These are phyloP conservation scores for Penicillium sp. DNA, from an alignment of 2,329 filamentous ascomycete species.

Conservation along the genomic window DNA sequence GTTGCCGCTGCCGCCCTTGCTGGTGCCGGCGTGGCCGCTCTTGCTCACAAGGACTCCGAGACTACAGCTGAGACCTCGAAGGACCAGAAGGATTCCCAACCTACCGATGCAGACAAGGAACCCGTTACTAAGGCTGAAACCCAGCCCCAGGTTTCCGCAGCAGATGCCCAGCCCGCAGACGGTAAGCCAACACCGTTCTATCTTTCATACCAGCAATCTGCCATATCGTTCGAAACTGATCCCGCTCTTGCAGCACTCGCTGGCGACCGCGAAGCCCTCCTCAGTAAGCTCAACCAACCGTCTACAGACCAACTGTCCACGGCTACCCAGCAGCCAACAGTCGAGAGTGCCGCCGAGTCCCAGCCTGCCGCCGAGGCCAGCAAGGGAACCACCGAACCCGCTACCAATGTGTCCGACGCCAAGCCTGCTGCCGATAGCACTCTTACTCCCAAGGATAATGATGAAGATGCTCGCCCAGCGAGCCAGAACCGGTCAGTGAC, in stretches of 20 bases:
- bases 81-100: slow-evolving; percentile 14
- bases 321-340: slow-evolving; percentile 85
- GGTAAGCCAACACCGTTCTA: slow-evolving; percentile 24
- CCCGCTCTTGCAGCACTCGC: slow-evolving; percentile 32
- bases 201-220: slow-evolving; percentile 23
- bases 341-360: slow-evolving; percentile 11
- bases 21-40: slow-evolving; percentile 24
- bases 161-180: slow-evolving; percentile 22
- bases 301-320: slow-evolving; percentile 31
- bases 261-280: slow-evolving; percentile 35
- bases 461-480: slow-evolving; percentile 33
- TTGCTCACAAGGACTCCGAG: slow-evolving; percentile 22
- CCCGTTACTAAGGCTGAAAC: slow-evolving; percentile 13
- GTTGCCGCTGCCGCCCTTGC: slow-evolving; percentile 25
- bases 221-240: slow-evolving; percentile 36
- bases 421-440: slow-evolving; percentile 13
- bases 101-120: slow-evolving; percentile 1
- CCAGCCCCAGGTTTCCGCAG: slow-evolving; percentile 16
- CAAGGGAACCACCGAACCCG: slow-evolving; percentile 8
- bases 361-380: slow-evolving; percentile 17
- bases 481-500: slow-evolving; percentile 42
- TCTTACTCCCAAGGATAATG: slow-evolving; percentile 20
- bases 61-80: slow-evolving; percentile 4
- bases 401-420: neutral
- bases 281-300: slow-evolving; percentile 33